Conservation (phyloP, 768 basidiomycete genomes). For the Calvatia gigantea region DNA sequence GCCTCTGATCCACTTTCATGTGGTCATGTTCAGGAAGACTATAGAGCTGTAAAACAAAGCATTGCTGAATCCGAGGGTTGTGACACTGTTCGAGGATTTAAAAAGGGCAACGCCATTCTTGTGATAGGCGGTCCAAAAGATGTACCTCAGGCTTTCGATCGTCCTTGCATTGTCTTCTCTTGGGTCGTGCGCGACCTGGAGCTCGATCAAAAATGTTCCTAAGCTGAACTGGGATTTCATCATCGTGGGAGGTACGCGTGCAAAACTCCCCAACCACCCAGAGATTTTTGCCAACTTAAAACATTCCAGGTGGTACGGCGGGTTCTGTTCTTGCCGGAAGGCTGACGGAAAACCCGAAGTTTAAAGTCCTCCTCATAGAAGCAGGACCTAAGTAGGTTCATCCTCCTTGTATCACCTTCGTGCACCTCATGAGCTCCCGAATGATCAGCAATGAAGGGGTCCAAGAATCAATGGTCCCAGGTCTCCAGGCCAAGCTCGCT, state of each 20-base stretch:
- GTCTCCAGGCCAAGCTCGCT: constrained; percentile 1
- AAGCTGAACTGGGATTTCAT: constrained; percentile 15
- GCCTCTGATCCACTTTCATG: neutral
- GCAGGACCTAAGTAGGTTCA: constrained; percentile 25
- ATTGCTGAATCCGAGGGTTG: neutral
- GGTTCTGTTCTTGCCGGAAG: constrained; percentile 27
- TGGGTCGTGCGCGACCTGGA: neutral
- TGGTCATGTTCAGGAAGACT: neutral
- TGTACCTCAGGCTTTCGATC: neutral
- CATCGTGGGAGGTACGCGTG: constrained; percentile 19
- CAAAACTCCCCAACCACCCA: neutral
- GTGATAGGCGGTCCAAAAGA: neutral
- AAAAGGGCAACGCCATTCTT: neutral
- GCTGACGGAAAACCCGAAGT: constrained; percentile 22
- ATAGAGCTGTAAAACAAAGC: neutral
- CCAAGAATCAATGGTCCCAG: constrained; percentile 17
- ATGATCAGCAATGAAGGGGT: constrained; percentile 19
- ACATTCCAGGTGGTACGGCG: constrained; percentile 24
- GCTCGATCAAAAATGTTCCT: constrained; percentile 2
- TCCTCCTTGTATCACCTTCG: too few species aligned
- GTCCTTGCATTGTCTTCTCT: neutral
- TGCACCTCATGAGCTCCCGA: neutral
- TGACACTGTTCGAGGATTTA: neutral
- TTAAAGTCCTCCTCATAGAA: constrained; percentile 27
- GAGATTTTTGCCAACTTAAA: neutral